Evolutionary conservation across 345 rosid genomes (phyloP).

Genomic region (Linum lewisii): DNA sequence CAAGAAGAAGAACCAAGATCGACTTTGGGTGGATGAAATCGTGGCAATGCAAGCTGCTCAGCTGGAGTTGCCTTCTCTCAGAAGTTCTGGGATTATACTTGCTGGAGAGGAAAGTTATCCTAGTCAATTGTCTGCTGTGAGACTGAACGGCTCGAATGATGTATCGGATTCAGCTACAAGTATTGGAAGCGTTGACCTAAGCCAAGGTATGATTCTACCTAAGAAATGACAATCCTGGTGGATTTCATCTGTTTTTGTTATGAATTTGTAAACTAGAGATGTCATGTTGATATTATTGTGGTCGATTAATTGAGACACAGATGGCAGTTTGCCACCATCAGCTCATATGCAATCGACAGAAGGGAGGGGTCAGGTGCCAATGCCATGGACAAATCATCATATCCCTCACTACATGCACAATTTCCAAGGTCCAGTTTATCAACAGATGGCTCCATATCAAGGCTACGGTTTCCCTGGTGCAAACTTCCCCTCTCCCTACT

Average conservation of each 20-base stretch:
- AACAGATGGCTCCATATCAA: conserved; percentile 53
- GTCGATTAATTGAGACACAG: conserved; percentile 21
- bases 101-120: conserved; percentile 63
- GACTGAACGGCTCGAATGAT: conserved; percentile 37
- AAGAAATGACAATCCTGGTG: background rate
- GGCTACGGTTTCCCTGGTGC: conserved; percentile 66
- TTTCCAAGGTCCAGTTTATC: conserved; percentile 59
- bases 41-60: conserved; percentile 89
- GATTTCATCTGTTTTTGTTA: background rate
- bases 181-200: conserved; percentile 46
- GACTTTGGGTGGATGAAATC: conserved; percentile 86
- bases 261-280: background rate
- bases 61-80: conserved; percentile 64
- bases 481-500: conserved; percentile 65
- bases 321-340: conserved; percentile 25
- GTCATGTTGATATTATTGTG: conserved; percentile 2
- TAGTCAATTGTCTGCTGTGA: conserved; percentile 22
- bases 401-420: conserved; percentile 69
- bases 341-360: no score
- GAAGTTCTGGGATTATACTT: conserved; percentile 69
- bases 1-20: conserved; percentile 92
- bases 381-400: conserved; percentile 72
- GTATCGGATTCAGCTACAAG: conserved; percentile 32
- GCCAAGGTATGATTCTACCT: conserved; percentile 35
- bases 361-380: conserved; percentile 43